These are phyloP conservation scores for Leucosporidium creatinivorum DNA, from an alignment of 768 basidiomycete genomes.

Conservation along the genomic window DNA sequence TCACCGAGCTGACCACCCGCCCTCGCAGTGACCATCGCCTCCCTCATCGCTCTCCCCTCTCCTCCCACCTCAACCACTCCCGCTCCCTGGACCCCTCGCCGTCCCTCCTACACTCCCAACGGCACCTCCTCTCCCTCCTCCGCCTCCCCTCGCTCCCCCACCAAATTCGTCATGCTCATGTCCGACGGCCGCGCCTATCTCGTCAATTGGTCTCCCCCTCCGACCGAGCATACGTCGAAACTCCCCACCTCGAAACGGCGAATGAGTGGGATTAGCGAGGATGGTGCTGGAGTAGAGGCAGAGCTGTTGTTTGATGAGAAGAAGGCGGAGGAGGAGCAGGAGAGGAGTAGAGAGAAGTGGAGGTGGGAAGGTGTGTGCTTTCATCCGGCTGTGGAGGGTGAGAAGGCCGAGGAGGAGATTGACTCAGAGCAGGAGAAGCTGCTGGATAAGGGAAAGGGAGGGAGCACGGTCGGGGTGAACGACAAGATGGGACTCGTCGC, in stretches of 20 bases:
- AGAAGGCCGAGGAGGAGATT: neutral
- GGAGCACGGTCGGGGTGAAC: constrained; percentile 8
- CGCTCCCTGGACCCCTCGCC: constrained; percentile 1
- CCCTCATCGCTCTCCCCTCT: constrained; percentile 3
- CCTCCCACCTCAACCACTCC: neutral
- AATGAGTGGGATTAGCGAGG: no score
- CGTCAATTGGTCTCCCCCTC: constrained; percentile 22
- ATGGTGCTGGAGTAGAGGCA: neutral
- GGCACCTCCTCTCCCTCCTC: neutral
- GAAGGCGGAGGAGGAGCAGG: neutral
- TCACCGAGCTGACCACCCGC: neutral
- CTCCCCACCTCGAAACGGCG: no score
- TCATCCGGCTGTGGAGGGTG: constrained; percentile 1
- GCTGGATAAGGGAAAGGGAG: constrained; percentile 20
- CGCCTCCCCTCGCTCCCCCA: neutral
- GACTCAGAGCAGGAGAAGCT: constrained; percentile 12
- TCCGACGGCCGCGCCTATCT: constrained; percentile 36
- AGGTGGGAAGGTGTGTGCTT: constrained; percentile 25
- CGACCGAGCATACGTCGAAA: neutral
- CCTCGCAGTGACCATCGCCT: constrained; percentile 14
- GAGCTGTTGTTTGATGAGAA: constrained; percentile 1
- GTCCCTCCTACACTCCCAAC: neutral
- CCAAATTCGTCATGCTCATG: constrained; percentile 24
- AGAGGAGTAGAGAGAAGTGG: neutral
- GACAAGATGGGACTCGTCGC: constrained; percentile 20